Evolutionary conservation across 164 flowering plant genomes (phyloP), one percentile per base, ranked within the genome.

Genomic region (Dillenia suffruticosa): DNA sequence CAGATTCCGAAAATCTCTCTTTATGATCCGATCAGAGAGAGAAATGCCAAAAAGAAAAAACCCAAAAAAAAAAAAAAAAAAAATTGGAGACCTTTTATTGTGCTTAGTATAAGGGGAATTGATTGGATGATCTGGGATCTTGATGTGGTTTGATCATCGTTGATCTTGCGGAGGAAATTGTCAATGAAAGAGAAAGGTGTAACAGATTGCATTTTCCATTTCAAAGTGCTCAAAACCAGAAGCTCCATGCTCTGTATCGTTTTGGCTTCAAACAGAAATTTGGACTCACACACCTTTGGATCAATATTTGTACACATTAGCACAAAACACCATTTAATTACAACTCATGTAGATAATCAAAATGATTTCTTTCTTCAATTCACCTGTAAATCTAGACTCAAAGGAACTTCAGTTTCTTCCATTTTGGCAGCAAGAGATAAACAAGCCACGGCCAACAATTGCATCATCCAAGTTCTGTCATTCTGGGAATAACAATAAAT

Each of bases 201-300:
- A 46, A 88, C 62, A 9, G 89, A 78, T 70, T 79, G 85, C 94
- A 90, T 86, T 74, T 84, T 90, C 94, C 96, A 90, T 22, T 73
- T 74, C 81, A 88, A 79, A 9, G 87, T 85, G 69, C 84, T 84
- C 65, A 90, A 56, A 59, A 90, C 92, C 45, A 90, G 76, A 74
- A 90, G 96, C 77, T 90, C 96, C 96, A 90, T 90, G 76, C 84
- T 88, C 64, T 84, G 84, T 13, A 90, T 79, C 1, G 94, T 87
- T 72, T 72, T 84, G 12, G 86, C 84, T 73, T 90, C 96, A 72
- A 90, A 88, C 9, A 90, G 72, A 70, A 70, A 88, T 54, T 73
- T 79, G 0, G 90, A 74, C 43, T 82, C 90, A 10, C 74, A 77
- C n/a, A 84, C 84, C 96, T 90, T 72, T 14, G n/a, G 45, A 32